Evolutionary conservation across 495 filamentous ascomycete genomes (phyloP).

Genomic region (Hypoxylon perforatum): DNA sequence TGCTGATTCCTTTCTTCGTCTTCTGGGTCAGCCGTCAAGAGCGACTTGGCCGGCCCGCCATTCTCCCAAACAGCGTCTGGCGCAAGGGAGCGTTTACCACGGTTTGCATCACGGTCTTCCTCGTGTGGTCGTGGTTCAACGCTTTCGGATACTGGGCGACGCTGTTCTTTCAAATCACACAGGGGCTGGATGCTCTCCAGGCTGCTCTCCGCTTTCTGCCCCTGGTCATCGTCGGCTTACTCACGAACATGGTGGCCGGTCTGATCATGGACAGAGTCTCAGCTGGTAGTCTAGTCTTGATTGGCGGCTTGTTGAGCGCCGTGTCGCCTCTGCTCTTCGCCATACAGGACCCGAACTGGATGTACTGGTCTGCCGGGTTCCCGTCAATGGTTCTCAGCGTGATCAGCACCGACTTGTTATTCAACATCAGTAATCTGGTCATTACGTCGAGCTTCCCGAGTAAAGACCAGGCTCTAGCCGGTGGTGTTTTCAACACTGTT

Average conservation of each 20-base stretch:
- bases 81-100: slow-evolving; percentile 57
- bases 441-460: slow-evolving; percentile 68
- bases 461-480: slow-evolving; percentile 69
- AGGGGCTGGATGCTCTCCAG: slow-evolving; percentile 55
- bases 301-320: slow-evolving; percentile 57
- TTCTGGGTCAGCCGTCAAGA: slow-evolving; percentile 60
- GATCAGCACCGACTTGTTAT: slow-evolving; percentile 67
- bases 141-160: slow-evolving; percentile 59
- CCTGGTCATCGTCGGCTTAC: slow-evolving; percentile 61
- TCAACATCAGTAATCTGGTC: slow-evolving; percentile 69
- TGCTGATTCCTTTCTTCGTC: slow-evolving; percentile 58
- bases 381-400: slow-evolving; percentile 61
- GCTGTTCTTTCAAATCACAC: slow-evolving; percentile 64
- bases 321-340: slow-evolving; percentile 66
- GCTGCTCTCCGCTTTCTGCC: slow-evolving; percentile 68
- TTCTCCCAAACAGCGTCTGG: slow-evolving; percentile 66
- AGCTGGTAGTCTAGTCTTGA: slow-evolving; percentile 59
- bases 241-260: slow-evolving; percentile 66
- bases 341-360: slow-evolving; percentile 53
- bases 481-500: slow-evolving; percentile 73
- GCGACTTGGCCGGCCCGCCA: slow-evolving; percentile 48
- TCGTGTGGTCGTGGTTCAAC: slow-evolving; percentile 62
- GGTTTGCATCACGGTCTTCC: slow-evolving; percentile 64
- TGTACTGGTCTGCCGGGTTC: slow-evolving; percentile 70
- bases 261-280: slow-evolving; percentile 65